Conservation (phyloP, 2,329 filamentous ascomycete genomes). For the Trichoderma sp. region DNA sequence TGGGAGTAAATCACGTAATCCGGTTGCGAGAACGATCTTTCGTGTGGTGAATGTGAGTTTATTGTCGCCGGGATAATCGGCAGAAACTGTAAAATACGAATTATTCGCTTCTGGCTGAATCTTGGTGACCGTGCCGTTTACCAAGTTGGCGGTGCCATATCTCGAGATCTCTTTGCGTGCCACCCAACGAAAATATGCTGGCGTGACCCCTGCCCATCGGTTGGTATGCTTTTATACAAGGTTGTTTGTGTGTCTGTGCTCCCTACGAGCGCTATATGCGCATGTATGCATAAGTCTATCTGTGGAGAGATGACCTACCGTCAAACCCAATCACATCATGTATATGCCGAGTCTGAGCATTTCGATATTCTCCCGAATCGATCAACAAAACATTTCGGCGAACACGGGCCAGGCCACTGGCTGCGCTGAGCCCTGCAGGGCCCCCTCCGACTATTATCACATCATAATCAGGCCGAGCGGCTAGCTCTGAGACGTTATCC, state of each 20-base stretch:
- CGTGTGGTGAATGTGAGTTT: conserved; percentile 43
- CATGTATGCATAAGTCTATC: neutral
- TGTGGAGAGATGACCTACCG: conserved; percentile 40
- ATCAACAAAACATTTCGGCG: conserved; percentile 54
- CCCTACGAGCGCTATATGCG: neutral
- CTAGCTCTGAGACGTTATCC: neutral
- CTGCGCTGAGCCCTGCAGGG: conserved; percentile 52
- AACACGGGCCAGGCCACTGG: conserved; percentile 59
- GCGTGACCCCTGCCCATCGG: conserved; percentile 46
- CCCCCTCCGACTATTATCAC: conserved; percentile 58
- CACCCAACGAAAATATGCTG: conserved; percentile 52
- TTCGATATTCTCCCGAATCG: conserved; percentile 59
- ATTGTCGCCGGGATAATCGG: conserved; percentile 23
- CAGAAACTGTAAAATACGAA: conserved; percentile 46
- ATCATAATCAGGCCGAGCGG: conserved; percentile 42
- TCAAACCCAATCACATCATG: conserved; percentile 62
- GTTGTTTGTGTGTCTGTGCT: neutral
- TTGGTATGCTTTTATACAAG: neutral
- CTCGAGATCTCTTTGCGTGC: conserved; percentile 52
- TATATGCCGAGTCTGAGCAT: conserved; percentile 55
- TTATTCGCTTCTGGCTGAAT: conserved; percentile 40
- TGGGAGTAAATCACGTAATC: conserved; percentile 55
- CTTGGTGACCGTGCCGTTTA: conserved; percentile 52
- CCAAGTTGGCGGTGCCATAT: conserved; percentile 50
- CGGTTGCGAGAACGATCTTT: conserved; percentile 58